Conservation (phyloP, 345 rosid genomes). For the Linum lewisii region DNA sequence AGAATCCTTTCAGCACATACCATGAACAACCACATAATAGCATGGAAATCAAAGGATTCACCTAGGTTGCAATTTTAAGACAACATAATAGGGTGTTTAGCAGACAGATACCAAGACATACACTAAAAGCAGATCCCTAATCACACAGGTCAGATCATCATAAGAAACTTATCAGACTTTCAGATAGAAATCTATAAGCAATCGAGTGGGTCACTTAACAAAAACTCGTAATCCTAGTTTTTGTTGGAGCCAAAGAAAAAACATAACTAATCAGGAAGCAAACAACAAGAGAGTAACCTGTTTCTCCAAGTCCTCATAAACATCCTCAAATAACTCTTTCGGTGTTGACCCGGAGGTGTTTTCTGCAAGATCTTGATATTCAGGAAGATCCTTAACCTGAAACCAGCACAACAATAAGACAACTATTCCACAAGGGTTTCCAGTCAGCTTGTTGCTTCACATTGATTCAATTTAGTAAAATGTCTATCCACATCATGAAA, state of each 20-base stretch:
- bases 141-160: neutral
- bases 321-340: slow-evolving; percentile 91
- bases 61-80: neutral
- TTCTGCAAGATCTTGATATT: slow-evolving; percentile 82
- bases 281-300: slow-evolving; percentile 35
- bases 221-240: neutral
- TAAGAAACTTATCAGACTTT: neutral
- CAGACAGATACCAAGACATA: too few species aligned
- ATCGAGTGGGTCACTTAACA: neutral
- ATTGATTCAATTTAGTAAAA: too few species aligned
- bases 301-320: slow-evolving; percentile 66
- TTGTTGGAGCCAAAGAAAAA: neutral
- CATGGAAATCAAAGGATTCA: neutral
- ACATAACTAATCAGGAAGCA: neutral
- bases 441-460: neutral
- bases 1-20: neutral
- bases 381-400: slow-evolving; percentile 74
- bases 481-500: too few species aligned
- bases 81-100: neutral
- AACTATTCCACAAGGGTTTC: slow-evolving; percentile 1
- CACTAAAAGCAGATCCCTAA: neutral
- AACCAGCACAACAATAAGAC: slow-evolving; percentile 1
- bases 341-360: slow-evolving; percentile 87
- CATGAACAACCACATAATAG: neutral
- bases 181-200: neutral